Percentiles rank a stretch among this genome's conserved stretches.
phyloP scores from a whole-genome alignment of 2,329 filamentous ascomycete genomes.

The Hypoxylon sp. region DNA sequence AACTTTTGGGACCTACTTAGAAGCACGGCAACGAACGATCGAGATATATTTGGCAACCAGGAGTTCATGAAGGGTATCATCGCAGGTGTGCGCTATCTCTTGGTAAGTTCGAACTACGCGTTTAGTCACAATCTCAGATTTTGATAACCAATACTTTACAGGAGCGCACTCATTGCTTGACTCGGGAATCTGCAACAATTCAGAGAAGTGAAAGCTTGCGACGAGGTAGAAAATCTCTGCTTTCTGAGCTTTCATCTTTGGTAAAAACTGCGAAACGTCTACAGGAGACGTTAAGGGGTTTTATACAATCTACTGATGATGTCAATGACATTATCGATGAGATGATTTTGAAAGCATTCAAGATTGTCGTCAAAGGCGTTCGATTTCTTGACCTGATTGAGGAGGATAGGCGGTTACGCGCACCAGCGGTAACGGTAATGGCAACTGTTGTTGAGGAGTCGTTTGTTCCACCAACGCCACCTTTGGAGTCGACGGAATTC shows the following conservation, averaged over 20 bases:
- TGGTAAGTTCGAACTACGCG: constrained; percentile 71
- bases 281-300: constrained; percentile 77
- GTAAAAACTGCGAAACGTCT: constrained; percentile 91
- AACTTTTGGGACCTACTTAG: constrained; percentile 94
- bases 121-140: not conserved
- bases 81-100: constrained; percentile 88
- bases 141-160: constrained; percentile 57
- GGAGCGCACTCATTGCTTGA: constrained; percentile 92
- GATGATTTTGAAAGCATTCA: constrained; percentile 93
- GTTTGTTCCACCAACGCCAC: constrained; percentile 73
- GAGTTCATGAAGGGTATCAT: constrained; percentile 96
- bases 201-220: constrained; percentile 82
- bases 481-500: constrained; percentile 70
- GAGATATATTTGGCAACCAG: constrained; percentile 87
- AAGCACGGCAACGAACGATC: constrained; percentile 81
- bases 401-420: constrained; percentile 68
- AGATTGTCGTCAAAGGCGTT: constrained; percentile 91
- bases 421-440: constrained; percentile 70
- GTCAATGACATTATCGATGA: constrained; percentile 88
- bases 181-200: constrained; percentile 82
- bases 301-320: constrained; percentile 64
- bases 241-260: constrained; percentile 89
- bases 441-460: constrained; percentile 72
- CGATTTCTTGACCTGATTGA: constrained; percentile 90
- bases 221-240: constrained; percentile 84